Percentiles rank a stretch among this genome's conserved stretches.
Conservation (phyloP, 1,284 basidiomycete genomes). For the Marasmius sp. region DNA sequence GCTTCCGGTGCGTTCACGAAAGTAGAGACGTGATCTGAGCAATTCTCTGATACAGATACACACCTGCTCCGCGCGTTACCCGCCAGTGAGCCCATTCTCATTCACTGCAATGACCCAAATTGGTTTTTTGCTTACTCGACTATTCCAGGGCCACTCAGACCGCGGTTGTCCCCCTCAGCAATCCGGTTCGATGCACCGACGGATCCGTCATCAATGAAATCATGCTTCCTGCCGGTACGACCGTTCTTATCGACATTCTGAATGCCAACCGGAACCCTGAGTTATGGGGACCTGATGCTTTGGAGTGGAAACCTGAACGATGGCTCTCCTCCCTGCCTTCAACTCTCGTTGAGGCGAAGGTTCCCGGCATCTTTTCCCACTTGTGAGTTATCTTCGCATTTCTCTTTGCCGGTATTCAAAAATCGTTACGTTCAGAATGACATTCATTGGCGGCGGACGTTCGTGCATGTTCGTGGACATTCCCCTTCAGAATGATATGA, state of each 20-base stretch:
- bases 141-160: slow-evolving; percentile 17
- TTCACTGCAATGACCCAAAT: background rate
- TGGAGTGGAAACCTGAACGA: slow-evolving; percentile 36
- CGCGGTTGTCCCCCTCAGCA: slow-evolving; percentile 20
- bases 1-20: background rate
- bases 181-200: slow-evolving; percentile 22
- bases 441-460: slow-evolving; percentile 28
- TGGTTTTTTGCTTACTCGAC: background rate
- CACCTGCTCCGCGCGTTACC: slow-evolving; percentile 15
- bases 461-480: slow-evolving; percentile 27
- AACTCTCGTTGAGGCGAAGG: slow-evolving; percentile 7
- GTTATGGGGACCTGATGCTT: slow-evolving; percentile 33
- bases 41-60: slow-evolving; percentile 10
- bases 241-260: slow-evolving; percentile 25
- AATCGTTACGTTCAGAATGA: slow-evolving; percentile 22
- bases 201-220: slow-evolving; percentile 25
- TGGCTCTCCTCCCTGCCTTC: slow-evolving; percentile 30
- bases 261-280: slow-evolving; percentile 27
- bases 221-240: slow-evolving; percentile 23
- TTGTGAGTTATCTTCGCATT: slow-evolving; percentile 2
- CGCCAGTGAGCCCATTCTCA: slow-evolving; percentile 9
- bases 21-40: background rate
- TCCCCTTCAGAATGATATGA: background rate
- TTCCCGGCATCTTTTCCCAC: slow-evolving; percentile 16
- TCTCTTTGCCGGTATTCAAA: background rate